A percentile compares a stretch with the other conserved stretches of the same genome.
Conservation (phyloP, 1,284 basidiomycete genomes). For the Fomitiporia mediterranea region DNA sequence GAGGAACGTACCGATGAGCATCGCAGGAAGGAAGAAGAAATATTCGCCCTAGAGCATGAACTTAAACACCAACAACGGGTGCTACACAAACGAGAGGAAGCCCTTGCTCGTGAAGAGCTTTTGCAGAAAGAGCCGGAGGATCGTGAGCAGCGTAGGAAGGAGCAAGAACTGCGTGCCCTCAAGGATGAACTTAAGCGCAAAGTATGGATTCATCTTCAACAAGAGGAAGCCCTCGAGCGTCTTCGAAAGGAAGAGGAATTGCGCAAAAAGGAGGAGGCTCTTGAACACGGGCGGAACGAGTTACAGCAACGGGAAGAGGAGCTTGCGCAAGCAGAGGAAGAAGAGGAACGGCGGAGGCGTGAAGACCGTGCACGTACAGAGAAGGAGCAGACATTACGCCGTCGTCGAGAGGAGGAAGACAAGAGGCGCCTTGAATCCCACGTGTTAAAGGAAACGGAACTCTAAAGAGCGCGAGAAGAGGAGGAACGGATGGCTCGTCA, state of each 20-base stretch:
- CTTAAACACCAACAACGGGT: too few species aligned
- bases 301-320: slow-evolving; percentile 16
- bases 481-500: slow-evolving; percentile 6
- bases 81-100: too few species aligned
- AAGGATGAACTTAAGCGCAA: slow-evolving; percentile 12
- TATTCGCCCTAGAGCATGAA: too few species aligned
- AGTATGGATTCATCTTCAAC: slow-evolving; percentile 5
- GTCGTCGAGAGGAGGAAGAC: slow-evolving; percentile 10
- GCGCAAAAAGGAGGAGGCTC: slow-evolving; percentile 3
- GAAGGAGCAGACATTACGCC: neutral
- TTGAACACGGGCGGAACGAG: slow-evolving; percentile 9
- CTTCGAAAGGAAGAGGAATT: slow-evolving; percentile 14
- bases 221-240: slow-evolving; percentile 12
- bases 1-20: too few species aligned
- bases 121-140: slow-evolving; percentile 1
- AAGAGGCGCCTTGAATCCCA: slow-evolving; percentile 1
- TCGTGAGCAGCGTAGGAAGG: slow-evolving; percentile 4
- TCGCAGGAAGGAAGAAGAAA: too few species aligned
- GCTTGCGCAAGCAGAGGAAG: slow-evolving; percentile 14
- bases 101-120: neutral
- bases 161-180: slow-evolving; percentile 3
- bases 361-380: slow-evolving; percentile 2
- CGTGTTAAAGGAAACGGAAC: slow-evolving; percentile 1
- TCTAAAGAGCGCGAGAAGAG: slow-evolving; percentile 16
- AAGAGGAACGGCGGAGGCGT: slow-evolving; percentile 1